These are phyloP conservation scores for Cladobotryum mycophilum DNA, from an alignment of 2,329 filamentous ascomycete species.

Conservation along the genomic window DNA sequence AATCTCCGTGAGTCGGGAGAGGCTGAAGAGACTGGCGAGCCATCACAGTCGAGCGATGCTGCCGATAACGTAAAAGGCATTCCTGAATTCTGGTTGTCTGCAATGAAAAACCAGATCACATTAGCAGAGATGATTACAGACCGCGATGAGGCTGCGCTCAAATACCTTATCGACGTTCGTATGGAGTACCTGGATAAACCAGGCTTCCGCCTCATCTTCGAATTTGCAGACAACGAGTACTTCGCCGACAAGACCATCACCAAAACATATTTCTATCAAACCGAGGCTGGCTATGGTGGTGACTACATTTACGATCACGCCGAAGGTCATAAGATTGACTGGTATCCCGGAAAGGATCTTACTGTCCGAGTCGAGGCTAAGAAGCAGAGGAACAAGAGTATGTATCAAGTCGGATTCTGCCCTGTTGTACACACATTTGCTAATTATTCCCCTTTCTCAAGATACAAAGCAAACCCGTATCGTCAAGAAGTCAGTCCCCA, in stretches of 20 bases:
- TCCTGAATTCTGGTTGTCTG: slow-evolving; percentile 98
- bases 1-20: slow-evolving; percentile 63
- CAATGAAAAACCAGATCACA: slow-evolving; percentile 99
- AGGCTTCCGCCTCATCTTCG: slow-evolving; percentile 96
- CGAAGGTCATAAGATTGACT: slow-evolving; percentile 95
- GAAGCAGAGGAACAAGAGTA: slow-evolving; percentile 99
- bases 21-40: slow-evolving; percentile 49
- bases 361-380: slow-evolving; percentile 96
- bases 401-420: background rate
- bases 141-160: slow-evolving; percentile 88
- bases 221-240: slow-evolving; percentile 90
- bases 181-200: slow-evolving; percentile 99
- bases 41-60: slow-evolving; percentile 52
- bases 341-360: slow-evolving; percentile 88
- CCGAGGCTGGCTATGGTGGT: slow-evolving; percentile 95
- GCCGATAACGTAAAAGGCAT: slow-evolving; percentile 65
- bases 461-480: slow-evolving; percentile 99
- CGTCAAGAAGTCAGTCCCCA: slow-evolving; percentile 98
- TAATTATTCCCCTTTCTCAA: slow-evolving; percentile 30
- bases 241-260: slow-evolving; percentile 96
- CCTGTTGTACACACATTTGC: background rate
- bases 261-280: slow-evolving; percentile 99
- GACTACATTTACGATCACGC: slow-evolving; percentile 99
- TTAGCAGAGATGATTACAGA: slow-evolving; percentile 98
- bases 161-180: slow-evolving; percentile 83